Conservation (phyloP, 2,329 filamentous ascomycete genomes). For the Byssothecium circinans region DNA sequence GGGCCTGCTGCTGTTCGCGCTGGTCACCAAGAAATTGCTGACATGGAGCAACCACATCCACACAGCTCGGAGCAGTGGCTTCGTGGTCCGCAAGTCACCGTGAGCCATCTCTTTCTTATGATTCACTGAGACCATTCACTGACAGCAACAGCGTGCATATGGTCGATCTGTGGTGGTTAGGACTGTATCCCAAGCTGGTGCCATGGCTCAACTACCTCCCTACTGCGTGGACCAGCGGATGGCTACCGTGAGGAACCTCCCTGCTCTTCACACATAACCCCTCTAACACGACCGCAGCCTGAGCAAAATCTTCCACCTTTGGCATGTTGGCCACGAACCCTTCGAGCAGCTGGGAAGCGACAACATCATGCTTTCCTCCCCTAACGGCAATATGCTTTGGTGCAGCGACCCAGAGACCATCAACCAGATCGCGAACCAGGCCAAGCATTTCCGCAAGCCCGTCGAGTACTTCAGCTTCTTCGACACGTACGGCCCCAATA, state of each 20-base stretch:
- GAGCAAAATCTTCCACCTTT: neutral
- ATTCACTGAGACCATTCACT: neutral
- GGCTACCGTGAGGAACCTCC: neutral
- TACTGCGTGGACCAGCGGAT: neutral
- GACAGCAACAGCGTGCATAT: neutral
- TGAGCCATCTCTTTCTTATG: neutral
- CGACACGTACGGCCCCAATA: conserved; percentile 13
- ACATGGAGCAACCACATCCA: too few species aligned
- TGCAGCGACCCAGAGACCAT: neutral
- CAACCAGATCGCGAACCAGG: conserved; percentile 3
- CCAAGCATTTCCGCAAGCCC: conserved; percentile 1
- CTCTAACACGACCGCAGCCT: neutral
- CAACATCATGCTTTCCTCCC: conserved; percentile 1
- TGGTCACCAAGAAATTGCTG: too few species aligned
- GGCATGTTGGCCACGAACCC: neutral
- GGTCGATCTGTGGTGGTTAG: neutral
- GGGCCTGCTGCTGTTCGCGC: too few species aligned
- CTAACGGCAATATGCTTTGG: conserved; percentile 4
- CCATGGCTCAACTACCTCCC: neutral
- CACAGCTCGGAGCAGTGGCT: neutral
- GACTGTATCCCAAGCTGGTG: neutral
- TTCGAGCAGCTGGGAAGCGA: neutral
- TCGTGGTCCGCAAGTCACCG: neutral
- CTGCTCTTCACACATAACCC: too few species aligned
- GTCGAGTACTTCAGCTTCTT: conserved; percentile 10